Percentiles rank a stretch among this genome's conserved stretches.
These are phyloP conservation scores for Hypoxylon intermedium DNA, from an alignment of 495 filamentous ascomycete genomes.

Conservation along the genomic window DNA sequence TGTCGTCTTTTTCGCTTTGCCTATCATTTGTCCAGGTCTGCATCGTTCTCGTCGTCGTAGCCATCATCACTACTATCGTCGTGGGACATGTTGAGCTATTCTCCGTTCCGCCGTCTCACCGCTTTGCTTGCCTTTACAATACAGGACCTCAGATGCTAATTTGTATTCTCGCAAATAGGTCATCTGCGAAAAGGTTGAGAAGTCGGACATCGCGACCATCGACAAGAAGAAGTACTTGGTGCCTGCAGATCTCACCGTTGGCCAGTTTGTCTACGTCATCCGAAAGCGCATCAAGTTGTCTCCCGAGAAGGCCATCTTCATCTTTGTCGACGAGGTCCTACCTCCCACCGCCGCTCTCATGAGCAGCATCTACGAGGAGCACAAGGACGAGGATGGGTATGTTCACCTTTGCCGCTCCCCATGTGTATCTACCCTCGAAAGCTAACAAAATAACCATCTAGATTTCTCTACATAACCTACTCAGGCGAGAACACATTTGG, in stretches of 20 bases:
- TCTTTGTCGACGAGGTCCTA: slow-evolving; percentile 99
- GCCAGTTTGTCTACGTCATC: slow-evolving; percentile 99
- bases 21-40: slow-evolving; percentile 10
- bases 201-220: slow-evolving; percentile 98
- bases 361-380: slow-evolving; percentile 99
- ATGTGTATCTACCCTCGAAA: neutral
- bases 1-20: neutral
- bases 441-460: slow-evolving; percentile 42
- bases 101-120: slow-evolving; percentile 18
- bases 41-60: slow-evolving; percentile 5
- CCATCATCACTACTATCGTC: neutral
- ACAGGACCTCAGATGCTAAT: slow-evolving; percentile 9
- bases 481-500: slow-evolving; percentile 99
- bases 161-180: slow-evolving; percentile 62
- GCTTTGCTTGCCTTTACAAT: slow-evolving; percentile 8
- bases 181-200: slow-evolving; percentile 99
- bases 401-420: slow-evolving; percentile 24
- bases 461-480: slow-evolving; percentile 74
- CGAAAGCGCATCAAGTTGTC: slow-evolving; percentile 99
- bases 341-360: slow-evolving; percentile 97
- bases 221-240: slow-evolving; percentile 99
- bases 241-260: slow-evolving; percentile 95
- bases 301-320: slow-evolving; percentile 99
- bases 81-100: neutral
- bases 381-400: slow-evolving; percentile 83